Evolutionary conservation across 2,329 filamentous ascomycete genomes (phyloP), one percentile per base, ranked within the genome.

Genomic region (Penicillium sp.): DNA sequence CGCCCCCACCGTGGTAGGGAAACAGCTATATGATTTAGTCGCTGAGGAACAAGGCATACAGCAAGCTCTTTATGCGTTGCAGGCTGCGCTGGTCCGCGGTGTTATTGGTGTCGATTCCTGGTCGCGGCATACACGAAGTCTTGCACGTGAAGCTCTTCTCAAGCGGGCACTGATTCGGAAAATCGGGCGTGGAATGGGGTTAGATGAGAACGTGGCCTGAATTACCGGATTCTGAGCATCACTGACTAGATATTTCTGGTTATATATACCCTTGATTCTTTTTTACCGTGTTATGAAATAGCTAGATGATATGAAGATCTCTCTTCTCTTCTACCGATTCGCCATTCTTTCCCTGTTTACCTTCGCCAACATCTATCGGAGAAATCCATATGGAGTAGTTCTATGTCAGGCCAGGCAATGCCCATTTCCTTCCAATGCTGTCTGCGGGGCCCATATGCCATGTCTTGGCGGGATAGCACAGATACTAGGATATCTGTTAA

Each of bases 1-100:
- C n/a, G 91, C 92, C 3, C 91, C 93, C 0, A 97, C 91, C 0
- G 88, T 97, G 1, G 94, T 97, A 5, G 90, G 89, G 0, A 92
- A 93, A 62, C 94, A 99, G 78, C 78, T 99, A 22, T 99, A 97
- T 74, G 86, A 87, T 45, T 80, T 95, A 2, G 90, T 92, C 28
- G 91, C 91, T 1, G 94, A 99, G 70, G 93, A 97, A 75, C 83
- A 88, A 62, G 91, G 89, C 3, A 83, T 96, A 45, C 88, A 88
- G 31, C 93, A 97, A 70, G 89, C 91, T 3, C 85, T 97, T 60
- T 96, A 94, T 68, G 87, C 75, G 16, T 67, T 78, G 55, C 78
- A 77, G 57, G 71, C 72, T 42, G 78, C 71, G 14, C 68, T 78
- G 17, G 76, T 76, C 36, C 73, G 75, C 46, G 77, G 76, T 10